Conservation (phyloP, 2,329 filamentous ascomycete genomes). For the Elsinoe ampelina region DNA sequence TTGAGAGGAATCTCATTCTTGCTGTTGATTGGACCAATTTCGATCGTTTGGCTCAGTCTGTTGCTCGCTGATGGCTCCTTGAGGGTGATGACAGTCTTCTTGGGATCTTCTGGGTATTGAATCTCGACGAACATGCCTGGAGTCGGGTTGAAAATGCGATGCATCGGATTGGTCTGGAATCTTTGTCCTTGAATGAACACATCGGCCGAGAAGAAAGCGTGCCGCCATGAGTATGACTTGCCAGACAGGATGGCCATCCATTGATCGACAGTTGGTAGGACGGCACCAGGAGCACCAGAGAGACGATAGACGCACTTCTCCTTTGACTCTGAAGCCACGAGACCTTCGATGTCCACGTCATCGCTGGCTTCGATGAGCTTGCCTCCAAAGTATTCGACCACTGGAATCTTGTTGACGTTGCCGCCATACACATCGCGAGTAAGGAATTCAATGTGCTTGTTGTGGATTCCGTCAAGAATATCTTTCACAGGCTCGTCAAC, state of each 20-base stretch:
- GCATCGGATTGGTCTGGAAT: constrained; percentile 94
- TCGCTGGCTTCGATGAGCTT: constrained; percentile 64
- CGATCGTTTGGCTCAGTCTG: constrained; percentile 79
- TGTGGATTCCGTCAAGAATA: constrained; percentile 84
- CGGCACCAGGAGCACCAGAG: constrained; percentile 61
- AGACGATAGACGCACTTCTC: constrained; percentile 78
- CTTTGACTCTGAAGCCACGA: constrained; percentile 71
- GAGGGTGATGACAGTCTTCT: constrained; percentile 76
- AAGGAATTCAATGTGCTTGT: constrained; percentile 73
- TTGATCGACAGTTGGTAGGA: constrained; percentile 67
- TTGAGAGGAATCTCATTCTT: constrained; percentile 72
- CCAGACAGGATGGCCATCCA: constrained; percentile 89
- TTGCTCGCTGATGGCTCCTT: constrained; percentile 79
- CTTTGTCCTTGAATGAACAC: constrained; percentile 92
- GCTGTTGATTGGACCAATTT: constrained; percentile 65
- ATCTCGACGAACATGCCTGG: constrained; percentile 88
- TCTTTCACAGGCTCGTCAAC: constrained; percentile 92
- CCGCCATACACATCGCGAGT: constrained; percentile 70
- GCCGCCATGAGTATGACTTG: constrained; percentile 78
- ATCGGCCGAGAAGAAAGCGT: constrained; percentile 87
- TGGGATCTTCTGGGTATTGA: constrained; percentile 65
- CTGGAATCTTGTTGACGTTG: constrained; percentile 65
- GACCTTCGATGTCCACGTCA: constrained; percentile 71
- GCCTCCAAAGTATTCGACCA: constrained; percentile 91
- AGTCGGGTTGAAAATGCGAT: constrained; percentile 77